Conservation (phyloP, 257 asterid genomes). For the Oldenlandia corymbosa region DNA sequence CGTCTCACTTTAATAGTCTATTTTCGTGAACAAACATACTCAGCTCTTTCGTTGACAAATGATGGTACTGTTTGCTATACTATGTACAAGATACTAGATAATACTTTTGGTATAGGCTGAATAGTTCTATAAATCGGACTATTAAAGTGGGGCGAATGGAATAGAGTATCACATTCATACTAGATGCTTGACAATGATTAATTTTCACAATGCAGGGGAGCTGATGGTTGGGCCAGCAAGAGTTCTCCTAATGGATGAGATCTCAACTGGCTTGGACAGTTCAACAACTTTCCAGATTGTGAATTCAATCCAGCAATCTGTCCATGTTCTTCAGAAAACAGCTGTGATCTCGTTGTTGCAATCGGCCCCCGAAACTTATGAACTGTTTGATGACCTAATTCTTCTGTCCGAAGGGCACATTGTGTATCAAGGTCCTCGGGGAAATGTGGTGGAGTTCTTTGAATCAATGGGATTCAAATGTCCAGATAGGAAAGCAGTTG, state of each 20-base stretch:
- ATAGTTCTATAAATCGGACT: no score
- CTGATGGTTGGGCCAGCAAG: constrained; percentile 5
- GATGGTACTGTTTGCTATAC: no score
- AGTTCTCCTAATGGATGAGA: constrained; percentile 6
- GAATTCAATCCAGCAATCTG: constrained; percentile 5
- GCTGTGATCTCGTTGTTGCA: constrained; percentile 1
- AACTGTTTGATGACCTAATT: constrained; percentile 6
- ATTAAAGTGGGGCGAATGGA: no score
- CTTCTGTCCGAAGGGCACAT: constrained; percentile 1
- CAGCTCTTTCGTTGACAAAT: no score
- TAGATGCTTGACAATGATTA: no score
- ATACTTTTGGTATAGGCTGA: no score
- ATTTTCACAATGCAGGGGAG: constrained; percentile 1
- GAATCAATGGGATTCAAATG: constrained; percentile 7
- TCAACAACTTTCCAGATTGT: constrained; percentile 5
- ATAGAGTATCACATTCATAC: no score
- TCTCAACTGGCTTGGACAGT: constrained; percentile 10
- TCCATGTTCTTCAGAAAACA: constrained; percentile 6
- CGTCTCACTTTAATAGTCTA: not conserved
- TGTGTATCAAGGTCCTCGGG: constrained; percentile 7
- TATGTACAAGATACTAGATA: no score
- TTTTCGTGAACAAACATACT: no score
- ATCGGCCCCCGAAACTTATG: constrained; percentile 5
- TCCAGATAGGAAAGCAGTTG: constrained; percentile 8
- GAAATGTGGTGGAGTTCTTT: not conserved